Evolutionary conservation across 768 basidiomycete species (phyloP).

Genomic region (Leucosporidium creatinivorum): DNA sequence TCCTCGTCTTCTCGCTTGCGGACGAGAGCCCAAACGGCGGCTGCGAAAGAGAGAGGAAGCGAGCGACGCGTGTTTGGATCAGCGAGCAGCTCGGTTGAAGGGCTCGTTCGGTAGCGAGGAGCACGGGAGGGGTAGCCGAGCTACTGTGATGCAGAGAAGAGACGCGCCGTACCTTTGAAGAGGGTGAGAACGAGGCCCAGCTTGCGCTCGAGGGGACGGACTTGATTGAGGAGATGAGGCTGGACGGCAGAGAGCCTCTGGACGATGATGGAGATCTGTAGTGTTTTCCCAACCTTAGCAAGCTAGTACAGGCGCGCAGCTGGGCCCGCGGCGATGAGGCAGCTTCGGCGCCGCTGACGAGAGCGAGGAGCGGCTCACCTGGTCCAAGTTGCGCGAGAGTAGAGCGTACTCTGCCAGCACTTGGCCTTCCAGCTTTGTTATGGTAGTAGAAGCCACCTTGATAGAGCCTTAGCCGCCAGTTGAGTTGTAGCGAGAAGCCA

Average conservation of each 20-base stretch:
- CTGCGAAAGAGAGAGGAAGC: too few relatives aligned
- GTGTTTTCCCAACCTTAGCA: too few relatives aligned
- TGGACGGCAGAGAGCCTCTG: slow-evolving; percentile 65
- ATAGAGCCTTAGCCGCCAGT: too few relatives aligned
- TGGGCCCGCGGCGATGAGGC: too few relatives aligned
- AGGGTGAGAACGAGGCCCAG: slow-evolving; percentile 91
- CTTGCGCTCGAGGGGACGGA: slow-evolving; percentile 80
- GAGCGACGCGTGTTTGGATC: too few relatives aligned
- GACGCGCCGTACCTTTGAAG: slow-evolving; percentile 65
- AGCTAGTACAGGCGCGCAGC: too few relatives aligned
- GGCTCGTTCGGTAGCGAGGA: slow-evolving; percentile 68
- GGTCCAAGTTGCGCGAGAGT: slow-evolving; percentile 25
- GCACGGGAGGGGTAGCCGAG: not conserved
- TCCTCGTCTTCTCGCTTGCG: slow-evolving; percentile 12
- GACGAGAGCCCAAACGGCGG: too few relatives aligned
- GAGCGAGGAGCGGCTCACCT: slow-evolving; percentile 11
- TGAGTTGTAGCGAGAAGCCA: too few relatives aligned
- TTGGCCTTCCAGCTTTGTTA: slow-evolving; percentile 15
- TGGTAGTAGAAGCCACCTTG: not conserved
- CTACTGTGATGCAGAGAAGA: too few relatives aligned
- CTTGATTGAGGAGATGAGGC: slow-evolving; percentile 61
- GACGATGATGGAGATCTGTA: slow-evolving; percentile 60
- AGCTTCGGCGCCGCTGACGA: too few relatives aligned
- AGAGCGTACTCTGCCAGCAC: slow-evolving; percentile 23
- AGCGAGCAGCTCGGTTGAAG: slow-evolving; percentile 45